These are phyloP conservation scores for Beauveria rudraprayagi DNA, from an alignment of 2,329 filamentous ascomycete genomes.

Conservation along the genomic window DNA sequence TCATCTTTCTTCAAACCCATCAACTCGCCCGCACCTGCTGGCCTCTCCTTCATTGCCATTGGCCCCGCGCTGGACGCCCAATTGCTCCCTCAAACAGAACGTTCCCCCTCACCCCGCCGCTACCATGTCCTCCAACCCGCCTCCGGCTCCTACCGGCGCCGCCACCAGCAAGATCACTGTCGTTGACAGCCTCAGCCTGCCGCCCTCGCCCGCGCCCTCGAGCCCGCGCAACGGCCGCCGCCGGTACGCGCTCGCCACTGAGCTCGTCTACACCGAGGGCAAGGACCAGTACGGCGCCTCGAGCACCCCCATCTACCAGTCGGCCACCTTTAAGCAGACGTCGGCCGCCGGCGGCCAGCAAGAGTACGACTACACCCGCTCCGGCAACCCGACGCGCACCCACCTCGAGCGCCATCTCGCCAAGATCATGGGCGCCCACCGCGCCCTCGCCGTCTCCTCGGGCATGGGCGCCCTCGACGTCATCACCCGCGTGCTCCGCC, in stretches of 20 bases:
- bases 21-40: background rate
- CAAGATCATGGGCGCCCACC: conserved; percentile 95
- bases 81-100: background rate
- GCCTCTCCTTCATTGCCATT: background rate
- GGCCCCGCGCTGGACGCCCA: conserved; percentile 4
- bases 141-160: conserved; percentile 21
- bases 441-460: conserved; percentile 86
- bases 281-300: conserved; percentile 96
- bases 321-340: conserved; percentile 93
- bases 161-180: conserved; percentile 68
- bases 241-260: conserved; percentile 89
- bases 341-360: conserved; percentile 67
- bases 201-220: conserved; percentile 87
- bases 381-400: conserved; percentile 90
- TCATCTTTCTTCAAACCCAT: background rate
- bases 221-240: conserved; percentile 73
- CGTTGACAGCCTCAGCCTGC: conserved; percentile 65
- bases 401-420: conserved; percentile 94
- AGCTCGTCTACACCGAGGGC: conserved; percentile 91
- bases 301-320: conserved; percentile 96
- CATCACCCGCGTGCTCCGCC: conserved; percentile 80
- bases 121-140: conserved; percentile 6
- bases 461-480: conserved; percentile 98
- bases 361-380: conserved; percentile 98
- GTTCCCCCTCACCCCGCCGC: conserved; percentile 11